Conservation (phyloP, 345 rosid species). For the Eucalyptus regnans region DNA sequence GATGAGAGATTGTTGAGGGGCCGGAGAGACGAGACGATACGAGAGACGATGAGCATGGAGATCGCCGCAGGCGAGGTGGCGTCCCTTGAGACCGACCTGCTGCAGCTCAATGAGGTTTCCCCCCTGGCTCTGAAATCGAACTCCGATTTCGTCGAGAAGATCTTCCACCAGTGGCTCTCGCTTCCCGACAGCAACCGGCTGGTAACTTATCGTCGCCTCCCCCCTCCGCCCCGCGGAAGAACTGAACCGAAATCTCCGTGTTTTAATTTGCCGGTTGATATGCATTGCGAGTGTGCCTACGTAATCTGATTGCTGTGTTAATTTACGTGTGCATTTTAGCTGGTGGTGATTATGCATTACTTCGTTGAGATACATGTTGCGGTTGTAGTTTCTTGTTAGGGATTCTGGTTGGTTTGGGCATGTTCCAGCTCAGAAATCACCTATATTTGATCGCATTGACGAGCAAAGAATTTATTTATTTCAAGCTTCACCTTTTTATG, state of each 20-base stretch:
- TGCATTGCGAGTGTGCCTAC: not conserved
- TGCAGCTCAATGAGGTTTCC: constrained; percentile 70
- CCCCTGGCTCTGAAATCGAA: constrained; percentile 36
- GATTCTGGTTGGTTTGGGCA: not conserved
- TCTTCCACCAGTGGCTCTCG: constrained; percentile 87
- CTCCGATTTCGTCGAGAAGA: constrained; percentile 38
- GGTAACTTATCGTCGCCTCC: constrained; percentile 29
- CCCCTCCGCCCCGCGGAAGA: not conserved
- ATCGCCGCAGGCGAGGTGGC: constrained; percentile 15
- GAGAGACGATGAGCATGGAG: not conserved
- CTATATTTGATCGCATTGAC: not conserved
- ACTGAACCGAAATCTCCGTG: not conserved
- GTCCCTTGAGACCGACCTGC: constrained; percentile 44
- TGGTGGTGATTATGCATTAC: not conserved
- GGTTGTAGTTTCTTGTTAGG: not conserved
- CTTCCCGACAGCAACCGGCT: constrained; percentile 48
- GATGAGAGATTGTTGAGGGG: not conserved
- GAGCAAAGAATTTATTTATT: not conserved
- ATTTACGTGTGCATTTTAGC: not conserved
- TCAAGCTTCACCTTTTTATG: not conserved
- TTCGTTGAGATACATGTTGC: not conserved
- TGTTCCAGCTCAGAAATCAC: not conserved
- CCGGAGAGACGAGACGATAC: not conserved
- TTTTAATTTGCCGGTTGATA: not conserved
- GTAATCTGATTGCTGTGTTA: not conserved